These are phyloP conservation scores for Cyberlindnera euphorbiae DNA, from an alignment of 805 yeast genomes.

Conservation along the genomic window DNA sequence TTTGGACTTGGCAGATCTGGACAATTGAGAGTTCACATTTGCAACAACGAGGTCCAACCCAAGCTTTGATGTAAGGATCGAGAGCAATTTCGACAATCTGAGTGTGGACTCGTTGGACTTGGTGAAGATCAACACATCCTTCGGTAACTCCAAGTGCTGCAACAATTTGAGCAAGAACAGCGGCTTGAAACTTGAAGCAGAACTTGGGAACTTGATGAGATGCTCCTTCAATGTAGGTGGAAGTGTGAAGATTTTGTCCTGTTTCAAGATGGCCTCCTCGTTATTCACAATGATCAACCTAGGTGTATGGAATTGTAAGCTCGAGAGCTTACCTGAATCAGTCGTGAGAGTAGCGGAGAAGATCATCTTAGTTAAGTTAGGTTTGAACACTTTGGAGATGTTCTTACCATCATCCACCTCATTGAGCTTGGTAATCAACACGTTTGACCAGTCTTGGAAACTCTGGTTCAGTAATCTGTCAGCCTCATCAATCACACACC, in stretches of 20 bases:
- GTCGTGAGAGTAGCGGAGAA: constrained; percentile 94
- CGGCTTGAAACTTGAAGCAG: constrained; percentile 59
- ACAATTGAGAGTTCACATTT: constrained; percentile 57
- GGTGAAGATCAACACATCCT: constrained; percentile 55
- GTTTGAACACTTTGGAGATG: constrained; percentile 20
- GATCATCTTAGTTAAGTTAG: constrained; percentile 56
- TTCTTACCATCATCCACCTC: constrained; percentile 28
- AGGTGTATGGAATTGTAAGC: constrained; percentile 67
- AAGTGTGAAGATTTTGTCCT: constrained; percentile 52
- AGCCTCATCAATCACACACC: constrained; percentile 75
- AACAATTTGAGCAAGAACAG: constrained; percentile 55
- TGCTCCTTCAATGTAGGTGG: constrained; percentile 50
- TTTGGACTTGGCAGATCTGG: constrained; percentile 47
- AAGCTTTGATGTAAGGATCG: constrained; percentile 33
- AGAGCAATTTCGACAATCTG: constrained; percentile 63
- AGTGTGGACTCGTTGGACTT: constrained; percentile 83
- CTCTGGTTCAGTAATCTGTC: constrained; percentile 80
- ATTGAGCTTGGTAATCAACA: constrained; percentile 34
- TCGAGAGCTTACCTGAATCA: constrained; percentile 80
- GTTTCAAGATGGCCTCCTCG: constrained; percentile 34
- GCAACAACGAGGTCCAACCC: constrained; percentile 25
- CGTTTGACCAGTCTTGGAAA: constrained; percentile 86
- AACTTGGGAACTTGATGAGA: constrained; percentile 32
- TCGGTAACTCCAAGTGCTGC: constrained; percentile 31
- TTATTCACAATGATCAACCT: constrained; percentile 69